Conservation (phyloP, 176 grass and related monocot genomes). For the Otatea glauca region DNA sequence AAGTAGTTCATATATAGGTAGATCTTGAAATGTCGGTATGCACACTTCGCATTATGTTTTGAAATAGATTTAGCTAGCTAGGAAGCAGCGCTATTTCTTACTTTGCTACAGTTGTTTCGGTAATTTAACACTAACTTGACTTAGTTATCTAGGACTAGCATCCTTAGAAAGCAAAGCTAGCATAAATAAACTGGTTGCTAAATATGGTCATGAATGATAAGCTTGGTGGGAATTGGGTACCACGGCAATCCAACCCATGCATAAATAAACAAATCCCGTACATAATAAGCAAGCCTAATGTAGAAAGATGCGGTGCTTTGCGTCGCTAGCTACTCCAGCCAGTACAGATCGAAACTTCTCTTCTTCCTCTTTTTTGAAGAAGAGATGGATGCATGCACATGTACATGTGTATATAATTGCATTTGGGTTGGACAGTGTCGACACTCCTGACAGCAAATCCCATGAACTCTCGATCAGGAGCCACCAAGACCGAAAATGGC, state of each 20-base stretch:
- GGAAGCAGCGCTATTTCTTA: neutral
- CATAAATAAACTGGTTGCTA: neutral
- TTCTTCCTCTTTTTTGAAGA: no score
- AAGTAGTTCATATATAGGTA: no score
- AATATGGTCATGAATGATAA: neutral
- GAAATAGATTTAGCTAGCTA: neutral
- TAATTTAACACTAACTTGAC: neutral
- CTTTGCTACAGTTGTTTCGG: neutral
- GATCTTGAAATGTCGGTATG: neutral
- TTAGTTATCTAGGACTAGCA: neutral
- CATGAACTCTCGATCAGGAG: conserved; percentile 23
- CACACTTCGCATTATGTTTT: neutral
- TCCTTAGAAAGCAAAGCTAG: neutral
- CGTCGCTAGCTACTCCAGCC: neutral
- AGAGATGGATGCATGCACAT: neutral
- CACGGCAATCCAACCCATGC: neutral
- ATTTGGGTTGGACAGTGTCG: neutral
- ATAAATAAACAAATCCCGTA: neutral
- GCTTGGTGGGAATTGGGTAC: neutral
- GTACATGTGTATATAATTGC: neutral
- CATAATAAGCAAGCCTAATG: conserved; percentile 6
- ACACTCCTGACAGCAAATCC: conserved; percentile 37
- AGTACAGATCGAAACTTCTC: neutral
- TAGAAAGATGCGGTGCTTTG: conserved; percentile 36
- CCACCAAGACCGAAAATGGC: neutral